A percentile compares a stretch with the other conserved stretches of the same genome.
Conservation (phyloP, 2,329 filamentous ascomycete genomes). For the Ceratocystis lukuohia region DNA sequence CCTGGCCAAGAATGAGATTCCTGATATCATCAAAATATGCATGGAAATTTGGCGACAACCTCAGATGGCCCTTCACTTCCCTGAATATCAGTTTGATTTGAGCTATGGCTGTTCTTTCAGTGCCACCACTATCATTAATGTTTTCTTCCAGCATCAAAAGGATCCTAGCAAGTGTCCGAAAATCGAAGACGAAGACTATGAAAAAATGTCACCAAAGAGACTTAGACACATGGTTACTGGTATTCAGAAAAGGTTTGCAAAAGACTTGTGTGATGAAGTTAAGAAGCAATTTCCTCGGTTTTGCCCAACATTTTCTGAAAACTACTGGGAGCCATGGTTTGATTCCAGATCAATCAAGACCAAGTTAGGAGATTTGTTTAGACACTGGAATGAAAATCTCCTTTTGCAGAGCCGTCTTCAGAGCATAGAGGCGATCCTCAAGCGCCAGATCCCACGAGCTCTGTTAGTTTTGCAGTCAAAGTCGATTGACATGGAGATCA, state of each 20-base stretch:
- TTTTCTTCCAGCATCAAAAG: background rate
- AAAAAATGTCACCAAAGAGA: background rate
- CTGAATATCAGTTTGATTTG: background rate
- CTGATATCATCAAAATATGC: background rate
- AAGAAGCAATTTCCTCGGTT: background rate
- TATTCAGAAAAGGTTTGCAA: background rate
- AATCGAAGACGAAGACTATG: background rate
- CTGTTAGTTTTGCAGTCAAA: background rate
- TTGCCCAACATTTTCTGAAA: background rate
- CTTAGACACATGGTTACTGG: background rate
- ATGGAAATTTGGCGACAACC: constrained; percentile 2
- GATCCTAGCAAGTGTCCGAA: background rate
- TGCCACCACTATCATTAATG: background rate
- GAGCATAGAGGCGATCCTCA: background rate
- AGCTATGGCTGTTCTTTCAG: background rate
- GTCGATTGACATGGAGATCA: background rate
- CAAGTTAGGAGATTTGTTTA: background rate
- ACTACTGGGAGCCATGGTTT: background rate
- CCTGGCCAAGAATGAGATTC: background rate
- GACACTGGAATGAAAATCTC: background rate
- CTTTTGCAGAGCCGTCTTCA: background rate
- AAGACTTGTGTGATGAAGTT: background rate
- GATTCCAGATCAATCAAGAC: rapidly evolving
- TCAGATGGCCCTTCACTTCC: background rate
- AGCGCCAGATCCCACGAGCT: background rate